phyloP scores from a whole-genome alignment of 1,284 basidiomycete species.

The Leccinum pachyderme region DNA sequence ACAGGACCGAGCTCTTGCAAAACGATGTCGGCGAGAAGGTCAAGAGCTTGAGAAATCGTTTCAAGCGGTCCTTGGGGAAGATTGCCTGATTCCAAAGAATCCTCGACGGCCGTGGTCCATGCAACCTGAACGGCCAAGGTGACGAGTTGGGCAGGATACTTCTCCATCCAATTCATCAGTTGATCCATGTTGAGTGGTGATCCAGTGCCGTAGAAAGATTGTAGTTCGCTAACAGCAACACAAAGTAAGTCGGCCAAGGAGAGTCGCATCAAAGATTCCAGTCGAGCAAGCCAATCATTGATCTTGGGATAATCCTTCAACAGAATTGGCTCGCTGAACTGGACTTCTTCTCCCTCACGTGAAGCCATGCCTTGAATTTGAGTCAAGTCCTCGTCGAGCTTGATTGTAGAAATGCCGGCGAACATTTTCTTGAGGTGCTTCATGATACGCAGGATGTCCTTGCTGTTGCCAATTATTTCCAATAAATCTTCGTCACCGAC shows the following conservation, averaged over 20 bases:
- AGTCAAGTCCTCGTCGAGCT: constrained; percentile 86
- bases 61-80: constrained; percentile 69
- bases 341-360: constrained; percentile 91
- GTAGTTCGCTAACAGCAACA: constrained; percentile 77
- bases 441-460: constrained; percentile 96
- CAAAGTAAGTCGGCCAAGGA: constrained; percentile 85
- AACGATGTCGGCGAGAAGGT: constrained; percentile 94
- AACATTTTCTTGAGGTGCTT: constrained; percentile 99
- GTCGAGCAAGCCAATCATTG: constrained; percentile 95
- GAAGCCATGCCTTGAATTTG: constrained; percentile 91
- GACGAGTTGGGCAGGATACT: constrained; percentile 93
- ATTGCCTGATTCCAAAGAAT: constrained; percentile 56
- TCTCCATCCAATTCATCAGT: constrained; percentile 89
- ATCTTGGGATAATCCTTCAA: constrained; percentile 95
- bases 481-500: constrained; percentile 98
- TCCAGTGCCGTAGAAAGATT: constrained; percentile 75
- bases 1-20: constrained; percentile 86
- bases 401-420: constrained; percentile 90
- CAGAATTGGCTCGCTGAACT: constrained; percentile 79
- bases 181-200: constrained; percentile 55
- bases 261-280: constrained; percentile 93
- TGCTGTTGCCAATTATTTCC: constrained; percentile 99
- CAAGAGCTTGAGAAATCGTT: constrained; percentile 81
- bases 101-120: constrained; percentile 89
- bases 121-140: constrained; percentile 92